phyloP scores from a whole-genome alignment of 371 early-diverging fungal genomes.

The Mortierella sp. region DNA sequence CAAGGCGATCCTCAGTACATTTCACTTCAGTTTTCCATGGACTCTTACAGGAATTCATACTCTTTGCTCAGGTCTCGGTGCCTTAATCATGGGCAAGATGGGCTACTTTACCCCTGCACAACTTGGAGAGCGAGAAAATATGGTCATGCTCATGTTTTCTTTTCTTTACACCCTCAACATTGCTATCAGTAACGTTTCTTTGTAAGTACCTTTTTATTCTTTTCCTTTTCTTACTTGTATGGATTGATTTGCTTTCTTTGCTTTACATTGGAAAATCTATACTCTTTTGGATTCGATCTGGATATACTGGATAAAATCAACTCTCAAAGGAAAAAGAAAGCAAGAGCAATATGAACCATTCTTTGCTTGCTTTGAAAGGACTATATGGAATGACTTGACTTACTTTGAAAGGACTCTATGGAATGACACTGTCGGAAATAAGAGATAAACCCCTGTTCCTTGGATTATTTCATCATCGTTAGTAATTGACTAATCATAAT shows the following conservation, averaged over 20 bases:
- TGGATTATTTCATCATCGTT: not conserved
- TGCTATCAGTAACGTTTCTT: conserved; percentile 87
- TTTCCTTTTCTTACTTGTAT: not conserved
- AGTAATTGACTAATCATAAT: not conserved
- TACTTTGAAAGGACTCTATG: not conserved
- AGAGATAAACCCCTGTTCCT: not conserved
- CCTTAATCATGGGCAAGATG: conserved; percentile 61
- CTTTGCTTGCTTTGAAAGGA: not conserved
- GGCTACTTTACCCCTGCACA: conserved; percentile 72
- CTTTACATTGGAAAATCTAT: no score
- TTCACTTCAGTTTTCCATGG: conserved; percentile 88
- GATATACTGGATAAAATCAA: not conserved
- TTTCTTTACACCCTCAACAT: conserved; percentile 93
- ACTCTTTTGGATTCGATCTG: no score
- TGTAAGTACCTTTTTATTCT: conserved; percentile 73
- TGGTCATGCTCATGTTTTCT: conserved; percentile 84
- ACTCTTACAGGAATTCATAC: conserved; percentile 89
- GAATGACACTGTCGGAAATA: not conserved
- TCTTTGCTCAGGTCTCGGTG: conserved; percentile 78
- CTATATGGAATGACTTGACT: not conserved
- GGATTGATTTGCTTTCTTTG: no score
- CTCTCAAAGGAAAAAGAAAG: not conserved
- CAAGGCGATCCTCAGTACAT: conserved; percentile 82
- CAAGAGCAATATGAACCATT: not conserved
- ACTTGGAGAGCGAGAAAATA: conserved; percentile 70